Percentiles rank a stretch among this genome's conserved stretches.
Conservation (phyloP, 345 rosid species). For the Raphanus raphanistrum region DNA sequence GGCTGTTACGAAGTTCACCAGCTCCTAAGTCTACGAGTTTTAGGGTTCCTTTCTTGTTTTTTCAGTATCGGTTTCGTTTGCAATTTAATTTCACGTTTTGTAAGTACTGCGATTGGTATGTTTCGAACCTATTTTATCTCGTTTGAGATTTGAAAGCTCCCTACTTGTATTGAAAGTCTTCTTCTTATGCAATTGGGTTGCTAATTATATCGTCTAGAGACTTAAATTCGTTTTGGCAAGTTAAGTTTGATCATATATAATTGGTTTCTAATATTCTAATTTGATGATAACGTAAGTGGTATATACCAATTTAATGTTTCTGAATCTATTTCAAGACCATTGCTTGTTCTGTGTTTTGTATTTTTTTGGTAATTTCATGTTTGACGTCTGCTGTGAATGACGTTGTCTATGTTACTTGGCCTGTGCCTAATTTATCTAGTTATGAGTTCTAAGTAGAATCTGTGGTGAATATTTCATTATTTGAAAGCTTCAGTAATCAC, state of each 20-base stretch:
- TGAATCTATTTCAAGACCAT: too few relatives aligned
- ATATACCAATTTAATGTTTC: too few relatives aligned
- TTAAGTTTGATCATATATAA: background rate
- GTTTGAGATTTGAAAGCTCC: background rate
- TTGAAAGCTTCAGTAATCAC: too few relatives aligned
- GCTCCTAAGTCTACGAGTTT: conserved; percentile 42
- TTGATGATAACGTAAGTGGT: background rate
- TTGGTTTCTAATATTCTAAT: background rate
- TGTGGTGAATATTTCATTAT: too few relatives aligned
- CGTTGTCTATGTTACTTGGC: too few relatives aligned
- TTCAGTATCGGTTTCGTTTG: background rate
- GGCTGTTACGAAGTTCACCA: conserved; percentile 79
- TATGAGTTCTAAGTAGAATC: too few relatives aligned
- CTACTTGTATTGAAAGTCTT: background rate
- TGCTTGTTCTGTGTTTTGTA: too few relatives aligned
- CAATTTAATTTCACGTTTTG: background rate
- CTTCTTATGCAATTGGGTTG: too few relatives aligned
- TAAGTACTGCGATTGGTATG: background rate
- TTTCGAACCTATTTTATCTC: background rate
- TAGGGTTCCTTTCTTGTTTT: background rate
- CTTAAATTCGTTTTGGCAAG: background rate
- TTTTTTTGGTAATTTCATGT: too few relatives aligned
- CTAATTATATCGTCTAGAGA: too few relatives aligned
- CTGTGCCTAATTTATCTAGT: too few relatives aligned
- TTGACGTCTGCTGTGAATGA: too few relatives aligned